Conservation (phyloP, 768 basidiomycete genomes). For the Suillus luteus region DNA sequence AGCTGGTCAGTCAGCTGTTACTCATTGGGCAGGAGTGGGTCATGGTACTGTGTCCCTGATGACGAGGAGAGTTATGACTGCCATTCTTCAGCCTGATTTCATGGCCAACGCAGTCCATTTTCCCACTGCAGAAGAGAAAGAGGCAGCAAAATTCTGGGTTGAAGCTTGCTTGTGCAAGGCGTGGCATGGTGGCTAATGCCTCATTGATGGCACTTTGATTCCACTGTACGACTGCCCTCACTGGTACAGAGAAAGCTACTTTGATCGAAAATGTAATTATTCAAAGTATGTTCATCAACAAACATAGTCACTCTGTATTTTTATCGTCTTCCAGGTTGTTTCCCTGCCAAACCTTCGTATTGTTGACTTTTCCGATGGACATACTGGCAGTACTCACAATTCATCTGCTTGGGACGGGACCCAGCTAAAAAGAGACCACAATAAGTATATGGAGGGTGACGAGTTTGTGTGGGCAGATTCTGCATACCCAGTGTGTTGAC, state of each 20-base stretch:
- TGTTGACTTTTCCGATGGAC: conserved; percentile 38
- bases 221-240: conserved; percentile 34
- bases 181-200: conserved; percentile 38
- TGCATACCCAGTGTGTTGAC: no score
- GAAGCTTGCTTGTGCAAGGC: conserved; percentile 34
- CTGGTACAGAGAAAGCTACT: conserved; percentile 38
- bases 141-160: conserved; percentile 43
- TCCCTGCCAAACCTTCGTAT: conserved; percentile 36
- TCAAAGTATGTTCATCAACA: conserved; percentile 22
- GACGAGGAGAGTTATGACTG: conserved; percentile 23
- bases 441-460: no score
- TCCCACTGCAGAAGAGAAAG: conserved; percentile 37
- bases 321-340: conserved; percentile 20
- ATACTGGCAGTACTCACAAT: conserved; percentile 40
- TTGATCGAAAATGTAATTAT: conserved; percentile 34
- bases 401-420: no score
- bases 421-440: no score
- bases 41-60: conserved; percentile 33
- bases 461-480: no score
- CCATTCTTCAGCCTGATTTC: conserved; percentile 30
- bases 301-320: not conserved
- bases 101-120: conserved; percentile 27
- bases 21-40: conserved; percentile 40
- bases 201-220: conserved; percentile 44
- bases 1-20: conserved; percentile 32